A percentile compares a stretch with the other conserved stretches of the same genome.
phyloP scores from a whole-genome alignment of 345 rosid species.

The Linum lewisii region DNA sequence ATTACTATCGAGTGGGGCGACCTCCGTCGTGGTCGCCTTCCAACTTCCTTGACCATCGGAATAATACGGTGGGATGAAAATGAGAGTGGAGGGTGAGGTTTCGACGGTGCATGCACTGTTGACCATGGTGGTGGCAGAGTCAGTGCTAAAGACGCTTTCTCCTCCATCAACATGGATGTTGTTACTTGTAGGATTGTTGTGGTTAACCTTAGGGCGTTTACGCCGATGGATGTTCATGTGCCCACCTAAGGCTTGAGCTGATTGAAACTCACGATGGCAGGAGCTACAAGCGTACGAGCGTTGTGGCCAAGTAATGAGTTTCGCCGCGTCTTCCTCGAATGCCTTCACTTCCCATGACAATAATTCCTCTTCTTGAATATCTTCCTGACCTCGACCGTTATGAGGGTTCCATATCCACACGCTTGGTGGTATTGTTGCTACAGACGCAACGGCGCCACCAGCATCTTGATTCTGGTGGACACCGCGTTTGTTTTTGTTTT shows the following conservation, averaged over 20 bases:
- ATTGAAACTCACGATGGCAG: slow-evolving; percentile 83
- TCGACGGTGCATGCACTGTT: slow-evolving; percentile 12
- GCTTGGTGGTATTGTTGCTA: neutral
- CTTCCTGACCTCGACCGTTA: slow-evolving; percentile 6
- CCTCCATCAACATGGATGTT: neutral
- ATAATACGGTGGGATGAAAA: slow-evolving; percentile 26
- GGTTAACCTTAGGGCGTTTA: slow-evolving; percentile 71
- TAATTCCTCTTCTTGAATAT: slow-evolving; percentile 33
- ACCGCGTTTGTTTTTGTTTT: neutral
- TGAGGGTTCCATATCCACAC: slow-evolving; percentile 71
- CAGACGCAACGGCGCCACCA: slow-evolving; percentile 10
- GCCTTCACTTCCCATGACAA: slow-evolving; percentile 96
- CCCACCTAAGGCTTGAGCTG: slow-evolving; percentile 97
- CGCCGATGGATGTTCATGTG: slow-evolving; percentile 99
- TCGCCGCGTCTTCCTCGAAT: slow-evolving; percentile 70
- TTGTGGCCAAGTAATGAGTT: slow-evolving; percentile 85
- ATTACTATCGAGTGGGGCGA: too few species aligned
- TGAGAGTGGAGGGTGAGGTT: slow-evolving; percentile 43
- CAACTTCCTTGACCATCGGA: too few species aligned
- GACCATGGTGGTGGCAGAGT: slow-evolving; percentile 15
- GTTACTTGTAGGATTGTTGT: slow-evolving; percentile 42
- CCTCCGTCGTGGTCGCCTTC: too few species aligned
- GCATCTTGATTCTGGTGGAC: slow-evolving; percentile 14
- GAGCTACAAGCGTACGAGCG: slow-evolving; percentile 87
- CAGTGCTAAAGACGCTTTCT: neutral